Evolutionary conservation across 2,329 filamentous ascomycete species (phyloP).

Genomic region (Colletotrichum shisoi): DNA sequence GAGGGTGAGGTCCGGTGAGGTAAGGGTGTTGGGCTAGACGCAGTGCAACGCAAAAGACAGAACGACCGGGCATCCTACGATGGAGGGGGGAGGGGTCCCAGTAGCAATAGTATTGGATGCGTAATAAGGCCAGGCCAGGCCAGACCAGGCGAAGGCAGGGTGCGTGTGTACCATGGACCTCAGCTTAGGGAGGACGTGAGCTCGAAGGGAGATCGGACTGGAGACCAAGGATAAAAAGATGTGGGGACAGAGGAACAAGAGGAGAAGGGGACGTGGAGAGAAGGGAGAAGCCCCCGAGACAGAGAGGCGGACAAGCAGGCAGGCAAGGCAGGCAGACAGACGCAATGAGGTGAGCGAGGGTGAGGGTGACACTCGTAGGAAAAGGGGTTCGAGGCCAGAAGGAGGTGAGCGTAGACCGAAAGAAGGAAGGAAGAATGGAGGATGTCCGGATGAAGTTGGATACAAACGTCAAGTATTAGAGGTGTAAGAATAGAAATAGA

Average conservation of each 20-base stretch:
- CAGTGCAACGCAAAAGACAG: slow-evolving; percentile 32
- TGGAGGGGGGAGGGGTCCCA: slow-evolving; percentile 19
- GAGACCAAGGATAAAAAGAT: not conserved
- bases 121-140: slow-evolving; percentile 8
- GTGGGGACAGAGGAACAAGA: slow-evolving; percentile 5
- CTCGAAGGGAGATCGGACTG: slow-evolving; percentile 7
- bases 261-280: not conserved
- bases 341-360: not conserved
- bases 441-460: slow-evolving; percentile 1
- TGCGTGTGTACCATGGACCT: slow-evolving; percentile 4
- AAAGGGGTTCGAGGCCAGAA: not conserved
- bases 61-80: slow-evolving; percentile 21
- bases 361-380: not conserved
- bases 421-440: slow-evolving; percentile 1
- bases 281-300: not conserved
- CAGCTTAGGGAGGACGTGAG: slow-evolving; percentile 1
- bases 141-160: slow-evolving; percentile 11
- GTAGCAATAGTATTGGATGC: slow-evolving; percentile 4
- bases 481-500: not conserved
- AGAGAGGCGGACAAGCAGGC: not conserved
- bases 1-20: slow-evolving; percentile 9
- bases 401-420: not conserved
- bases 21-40: slow-evolving; percentile 23
- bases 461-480: too few species aligned
- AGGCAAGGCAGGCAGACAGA: not conserved